phyloP scores from a whole-genome alignment of 2,329 filamentous ascomycete species.

The Pseudophaeomoniella oleicola region DNA sequence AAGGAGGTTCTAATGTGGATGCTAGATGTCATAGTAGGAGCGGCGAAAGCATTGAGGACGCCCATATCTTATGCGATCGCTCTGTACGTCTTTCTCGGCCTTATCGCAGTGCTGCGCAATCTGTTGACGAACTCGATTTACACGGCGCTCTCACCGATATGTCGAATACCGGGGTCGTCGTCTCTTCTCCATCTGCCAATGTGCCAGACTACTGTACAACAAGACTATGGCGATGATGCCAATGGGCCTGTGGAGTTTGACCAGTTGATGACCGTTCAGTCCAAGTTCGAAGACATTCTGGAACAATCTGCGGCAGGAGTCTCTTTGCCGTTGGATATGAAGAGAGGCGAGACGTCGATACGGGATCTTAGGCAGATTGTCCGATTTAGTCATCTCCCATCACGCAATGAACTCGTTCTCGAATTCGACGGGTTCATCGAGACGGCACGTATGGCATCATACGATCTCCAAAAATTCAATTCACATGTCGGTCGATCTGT shows the following conservation, averaged over 20 bases:
- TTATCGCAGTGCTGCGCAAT: slow-evolving; percentile 45
- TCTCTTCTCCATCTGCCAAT: slow-evolving; percentile 50
- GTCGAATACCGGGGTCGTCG: slow-evolving; percentile 51
- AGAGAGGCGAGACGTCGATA: slow-evolving; percentile 58
- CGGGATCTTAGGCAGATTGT: slow-evolving; percentile 62
- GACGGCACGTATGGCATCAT: slow-evolving; percentile 47
- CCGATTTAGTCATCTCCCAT: slow-evolving; percentile 51
- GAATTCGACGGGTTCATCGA: slow-evolving; percentile 68
- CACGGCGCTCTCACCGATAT: slow-evolving; percentile 52
- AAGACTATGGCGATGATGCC: slow-evolving; percentile 11
- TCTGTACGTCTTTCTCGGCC: slow-evolving; percentile 45
- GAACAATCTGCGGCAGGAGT: slow-evolving; percentile 51
- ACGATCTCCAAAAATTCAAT: slow-evolving; percentile 61
- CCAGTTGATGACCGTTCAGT: slow-evolving; percentile 57
- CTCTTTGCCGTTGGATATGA: slow-evolving; percentile 63
- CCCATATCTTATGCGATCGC: slow-evolving; percentile 49
- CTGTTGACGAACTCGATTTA: slow-evolving; percentile 47
- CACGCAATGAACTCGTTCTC: slow-evolving; percentile 51
- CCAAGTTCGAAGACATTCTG: slow-evolving; percentile 62
- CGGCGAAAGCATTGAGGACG: slow-evolving; percentile 33
- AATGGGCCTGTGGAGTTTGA: slow-evolving; percentile 49
- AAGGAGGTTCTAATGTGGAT: neutral
- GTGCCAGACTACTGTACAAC: slow-evolving; percentile 27
- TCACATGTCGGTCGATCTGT: slow-evolving; percentile 59
- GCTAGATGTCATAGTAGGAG: neutral